Conservation (phyloP, 768 basidiomycete genomes). For the Suillus placidus region DNA sequence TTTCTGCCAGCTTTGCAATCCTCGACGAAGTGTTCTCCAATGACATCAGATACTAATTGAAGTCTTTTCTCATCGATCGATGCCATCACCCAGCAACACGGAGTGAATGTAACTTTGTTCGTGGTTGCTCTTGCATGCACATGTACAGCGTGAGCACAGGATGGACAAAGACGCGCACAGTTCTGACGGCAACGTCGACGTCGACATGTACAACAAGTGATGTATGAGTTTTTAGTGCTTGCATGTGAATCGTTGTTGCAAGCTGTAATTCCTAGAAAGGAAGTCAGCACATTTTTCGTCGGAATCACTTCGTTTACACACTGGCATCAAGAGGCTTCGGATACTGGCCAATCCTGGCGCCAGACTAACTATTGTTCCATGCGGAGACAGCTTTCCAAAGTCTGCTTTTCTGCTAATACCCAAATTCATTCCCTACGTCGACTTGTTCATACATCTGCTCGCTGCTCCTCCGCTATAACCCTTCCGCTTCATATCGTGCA, state of each 20-base stretch:
- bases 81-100: background rate
- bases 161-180: background rate
- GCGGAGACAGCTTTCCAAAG: constrained; percentile 8
- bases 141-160: background rate
- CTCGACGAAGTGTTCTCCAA: background rate
- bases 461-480: background rate
- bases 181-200: background rate
- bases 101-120: background rate
- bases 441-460: background rate
- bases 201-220: background rate
- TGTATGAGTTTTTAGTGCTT: background rate
- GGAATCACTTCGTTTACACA: background rate
- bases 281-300: constrained; percentile 2
- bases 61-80: background rate
- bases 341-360: constrained; percentile 1
- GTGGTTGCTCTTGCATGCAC: background rate
- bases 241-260: background rate
- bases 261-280: constrained; percentile 3
- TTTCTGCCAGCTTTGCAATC: background rate
- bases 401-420: background rate
- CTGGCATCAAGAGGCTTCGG: constrained; percentile 3
- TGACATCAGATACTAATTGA: background rate
- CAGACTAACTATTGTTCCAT: constrained; percentile 5
- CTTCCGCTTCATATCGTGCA: constrained; percentile 1
- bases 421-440: constrained; percentile 1